Percentiles rank a stretch among this genome's conserved stretches.
phyloP scores from a whole-genome alignment of 352 stramenopile species.

The Pythium sukuiense region DNA sequence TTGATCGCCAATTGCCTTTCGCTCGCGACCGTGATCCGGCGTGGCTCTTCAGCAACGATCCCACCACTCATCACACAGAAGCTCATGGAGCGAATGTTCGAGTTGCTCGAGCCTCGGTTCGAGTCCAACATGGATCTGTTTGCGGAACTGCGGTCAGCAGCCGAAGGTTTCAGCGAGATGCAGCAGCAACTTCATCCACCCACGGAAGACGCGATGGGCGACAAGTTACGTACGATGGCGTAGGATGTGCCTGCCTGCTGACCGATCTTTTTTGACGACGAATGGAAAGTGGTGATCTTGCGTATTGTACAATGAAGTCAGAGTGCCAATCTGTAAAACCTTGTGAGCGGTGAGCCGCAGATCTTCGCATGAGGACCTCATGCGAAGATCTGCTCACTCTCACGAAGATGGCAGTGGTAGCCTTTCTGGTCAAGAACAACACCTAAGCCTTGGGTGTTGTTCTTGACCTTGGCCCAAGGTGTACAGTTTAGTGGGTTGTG shows the following conservation, averaged over 20 bases:
- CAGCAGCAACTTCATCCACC: constrained; percentile 9
- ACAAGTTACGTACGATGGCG: not conserved
- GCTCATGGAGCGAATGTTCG: constrained; percentile 60
- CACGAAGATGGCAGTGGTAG: too few species aligned
- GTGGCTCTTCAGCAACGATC: constrained; percentile 30
- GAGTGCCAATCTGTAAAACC: too few species aligned
- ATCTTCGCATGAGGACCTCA: too few species aligned
- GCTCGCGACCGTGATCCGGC: constrained; percentile 51
- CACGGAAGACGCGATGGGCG: not conserved
- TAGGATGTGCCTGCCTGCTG: not conserved
- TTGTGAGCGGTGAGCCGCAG: too few species aligned
- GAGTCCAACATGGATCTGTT: constrained; percentile 70
- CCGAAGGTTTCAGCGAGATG: constrained; percentile 38
- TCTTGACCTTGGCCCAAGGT: too few species aligned
- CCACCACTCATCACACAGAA: constrained; percentile 57
- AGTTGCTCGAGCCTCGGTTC: constrained; percentile 51
- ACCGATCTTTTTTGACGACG: not conserved
- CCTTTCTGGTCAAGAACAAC: too few species aligned
- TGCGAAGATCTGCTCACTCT: too few species aligned
- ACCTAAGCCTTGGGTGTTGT: too few species aligned
- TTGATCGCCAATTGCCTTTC: constrained; percentile 56
- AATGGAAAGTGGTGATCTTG: not conserved
- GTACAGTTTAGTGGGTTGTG: too few species aligned
- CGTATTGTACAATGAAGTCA: too few species aligned
- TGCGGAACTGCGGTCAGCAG: constrained; percentile 41